phyloP scores from a whole-genome alignment of 129 eudicot species.

The Tagetes patula region DNA sequence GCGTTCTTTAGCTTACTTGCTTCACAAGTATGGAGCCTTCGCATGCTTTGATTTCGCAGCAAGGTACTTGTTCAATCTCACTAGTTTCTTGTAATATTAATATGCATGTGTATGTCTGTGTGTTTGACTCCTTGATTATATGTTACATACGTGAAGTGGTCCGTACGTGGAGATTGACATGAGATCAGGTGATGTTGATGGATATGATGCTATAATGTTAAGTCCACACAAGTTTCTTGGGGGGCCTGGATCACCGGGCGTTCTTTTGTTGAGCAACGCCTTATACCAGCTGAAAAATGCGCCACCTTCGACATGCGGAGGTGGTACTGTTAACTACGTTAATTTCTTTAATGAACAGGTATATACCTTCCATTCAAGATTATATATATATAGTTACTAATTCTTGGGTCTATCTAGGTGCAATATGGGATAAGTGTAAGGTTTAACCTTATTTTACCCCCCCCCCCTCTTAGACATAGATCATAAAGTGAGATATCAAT shows the following conservation, averaged over 20 bases:
- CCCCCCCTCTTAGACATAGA: no score
- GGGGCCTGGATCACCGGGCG: conserved; percentile 91
- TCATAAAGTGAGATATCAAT: no score
- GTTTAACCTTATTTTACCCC: no score
- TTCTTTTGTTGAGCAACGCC: conserved; percentile 64
- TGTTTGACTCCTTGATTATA: no score
- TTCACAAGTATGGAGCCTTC: conserved; percentile 69
- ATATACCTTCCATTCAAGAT: not conserved
- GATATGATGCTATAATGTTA: conserved; percentile 74
- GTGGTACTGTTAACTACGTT: conserved; percentile 81
- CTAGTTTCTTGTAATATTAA: no score
- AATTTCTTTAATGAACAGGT: conserved; percentile 60
- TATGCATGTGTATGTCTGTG: no score
- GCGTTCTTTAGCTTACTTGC: conserved; percentile 45
- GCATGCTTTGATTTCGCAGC: conserved; percentile 88
- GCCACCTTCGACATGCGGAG: conserved; percentile 94
- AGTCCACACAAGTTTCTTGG: conserved; percentile 93
- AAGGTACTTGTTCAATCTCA: conserved; percentile 38
- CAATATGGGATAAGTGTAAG: no score
- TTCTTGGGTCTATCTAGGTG: no score
- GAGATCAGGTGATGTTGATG: conserved; percentile 72
- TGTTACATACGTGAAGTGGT: conserved; percentile 37
- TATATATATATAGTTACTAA: no score
- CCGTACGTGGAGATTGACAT: conserved; percentile 76
- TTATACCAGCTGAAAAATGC: conserved; percentile 52